Conservation (phyloP, 805 yeast species). For the Metschnikowia henanensis region DNA sequence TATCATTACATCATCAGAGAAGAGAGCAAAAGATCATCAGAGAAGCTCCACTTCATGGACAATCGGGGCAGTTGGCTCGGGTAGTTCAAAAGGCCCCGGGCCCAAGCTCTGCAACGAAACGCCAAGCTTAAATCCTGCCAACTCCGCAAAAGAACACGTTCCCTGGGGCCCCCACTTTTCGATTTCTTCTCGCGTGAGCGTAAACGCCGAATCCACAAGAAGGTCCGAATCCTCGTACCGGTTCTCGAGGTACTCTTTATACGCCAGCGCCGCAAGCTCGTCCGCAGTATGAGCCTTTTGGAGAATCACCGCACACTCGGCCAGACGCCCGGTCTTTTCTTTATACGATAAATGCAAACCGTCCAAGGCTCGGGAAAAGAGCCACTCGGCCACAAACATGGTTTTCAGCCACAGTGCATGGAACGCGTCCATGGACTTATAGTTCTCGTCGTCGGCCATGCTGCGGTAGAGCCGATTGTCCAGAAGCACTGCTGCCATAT, state of each 20-base stretch:
- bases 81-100: no score
- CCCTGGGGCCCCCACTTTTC: background rate
- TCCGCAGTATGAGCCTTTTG: conserved; percentile 3
- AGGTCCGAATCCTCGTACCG: conserved; percentile 14
- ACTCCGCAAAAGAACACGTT: background rate
- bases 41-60: no score
- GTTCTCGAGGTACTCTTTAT: conserved; percentile 8
- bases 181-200: conserved; percentile 4
- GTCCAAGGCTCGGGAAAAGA: conserved; percentile 15
- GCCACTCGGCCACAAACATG: conserved; percentile 25
- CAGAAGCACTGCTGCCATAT: conserved; percentile 3
- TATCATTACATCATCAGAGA: no score
- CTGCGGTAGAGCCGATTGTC: conserved; percentile 8
- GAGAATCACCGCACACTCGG: background rate
- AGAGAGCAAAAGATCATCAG: no score
- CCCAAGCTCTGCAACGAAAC: background rate
- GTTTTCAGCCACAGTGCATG: conserved; percentile 26
- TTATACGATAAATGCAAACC: conserved; percentile 3
- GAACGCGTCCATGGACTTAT: conserved; percentile 18
- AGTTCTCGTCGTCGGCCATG: conserved; percentile 11
- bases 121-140: conserved; percentile 4
- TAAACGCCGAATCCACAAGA: conserved; percentile 12
- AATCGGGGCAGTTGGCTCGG: no score
- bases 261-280: background rate
- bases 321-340: no score